These are phyloP conservation scores for Kodamaea suecica DNA, from an alignment of 1,139 yeast species.

Conservation along the genomic window DNA sequence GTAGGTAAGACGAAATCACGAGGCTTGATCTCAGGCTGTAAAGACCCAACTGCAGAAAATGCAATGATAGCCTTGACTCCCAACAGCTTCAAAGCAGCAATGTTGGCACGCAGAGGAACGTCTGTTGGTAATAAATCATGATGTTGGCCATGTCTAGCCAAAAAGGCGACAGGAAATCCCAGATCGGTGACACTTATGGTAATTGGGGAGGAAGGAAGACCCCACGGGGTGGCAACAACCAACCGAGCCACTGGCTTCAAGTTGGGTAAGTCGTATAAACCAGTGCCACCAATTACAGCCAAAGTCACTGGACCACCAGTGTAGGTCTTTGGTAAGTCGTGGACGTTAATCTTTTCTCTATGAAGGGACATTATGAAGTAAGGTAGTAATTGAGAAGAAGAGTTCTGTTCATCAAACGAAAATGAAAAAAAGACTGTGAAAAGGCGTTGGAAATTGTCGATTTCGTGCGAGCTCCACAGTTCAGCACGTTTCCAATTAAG, in stretches of 20 bases:
- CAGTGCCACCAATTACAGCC: conserved; percentile 97
- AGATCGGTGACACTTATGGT: conserved; percentile 72
- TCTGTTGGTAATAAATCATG: conserved; percentile 89
- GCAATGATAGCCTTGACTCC: conserved; percentile 90
- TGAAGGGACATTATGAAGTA: conserved; percentile 31
- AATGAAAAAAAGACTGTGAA: too few species aligned
- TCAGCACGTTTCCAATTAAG: too few species aligned
- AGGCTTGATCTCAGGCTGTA: conserved; percentile 84
- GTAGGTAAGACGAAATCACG: conserved; percentile 94
- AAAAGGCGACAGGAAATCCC: conserved; percentile 88
- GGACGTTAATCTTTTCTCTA: conserved; percentile 28
- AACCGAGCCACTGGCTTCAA: conserved; percentile 82
- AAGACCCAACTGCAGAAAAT: conserved; percentile 94
- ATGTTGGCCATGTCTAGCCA: conserved; percentile 90
- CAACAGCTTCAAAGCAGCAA: conserved; percentile 85
- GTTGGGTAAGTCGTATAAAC: conserved; percentile 83
- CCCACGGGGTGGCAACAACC: conserved; percentile 92
- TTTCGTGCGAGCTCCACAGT: too few species aligned
- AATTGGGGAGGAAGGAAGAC: conserved; percentile 89
- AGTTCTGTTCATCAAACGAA: too few species aligned
- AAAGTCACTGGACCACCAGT: conserved; percentile 51
- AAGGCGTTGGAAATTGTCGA: too few species aligned
- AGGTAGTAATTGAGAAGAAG: background rate
- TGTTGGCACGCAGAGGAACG: conserved; percentile 91
- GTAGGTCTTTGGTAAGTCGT: conserved; percentile 38